Conservation (phyloP, 1,284 basidiomycete species). For the Psilocybe mexicana region DNA sequence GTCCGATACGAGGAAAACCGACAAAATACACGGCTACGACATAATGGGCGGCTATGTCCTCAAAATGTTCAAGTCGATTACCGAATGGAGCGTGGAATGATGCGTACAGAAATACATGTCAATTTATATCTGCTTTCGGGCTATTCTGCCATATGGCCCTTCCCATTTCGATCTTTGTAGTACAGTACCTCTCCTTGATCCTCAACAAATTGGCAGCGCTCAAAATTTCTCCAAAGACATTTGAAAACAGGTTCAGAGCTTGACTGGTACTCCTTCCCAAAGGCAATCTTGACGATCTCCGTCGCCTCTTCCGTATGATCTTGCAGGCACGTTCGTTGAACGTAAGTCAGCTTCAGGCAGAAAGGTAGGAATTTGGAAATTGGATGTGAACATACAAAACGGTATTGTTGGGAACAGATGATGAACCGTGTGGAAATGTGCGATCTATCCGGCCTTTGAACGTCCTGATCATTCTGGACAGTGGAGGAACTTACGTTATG, state of each 20-base stretch:
- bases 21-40: too few relatives aligned
- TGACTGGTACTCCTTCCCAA: neutral
- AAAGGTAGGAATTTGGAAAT: neutral
- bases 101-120: too few relatives aligned
- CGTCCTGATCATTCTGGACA: neutral
- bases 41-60: too few relatives aligned
- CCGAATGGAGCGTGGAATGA: too few relatives aligned
- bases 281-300: neutral
- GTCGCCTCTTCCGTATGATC: slow-evolving; percentile 2
- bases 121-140: too few relatives aligned
- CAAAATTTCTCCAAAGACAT: slow-evolving; percentile 3
- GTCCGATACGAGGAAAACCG: too few relatives aligned
- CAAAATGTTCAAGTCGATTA: too few relatives aligned
- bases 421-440: neutral
- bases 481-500: slow-evolving; percentile 2
- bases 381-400: slow-evolving; percentile 1
- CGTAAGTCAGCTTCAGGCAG: too few relatives aligned
- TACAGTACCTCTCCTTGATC: slow-evolving; percentile 2
- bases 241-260: neutral
- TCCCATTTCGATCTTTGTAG: too few relatives aligned
- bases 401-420: slow-evolving; percentile 6
- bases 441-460: neutral
- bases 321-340: neutral
- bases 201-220: slow-evolving; percentile 7
- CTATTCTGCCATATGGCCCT: too few relatives aligned